phyloP scores from a whole-genome alignment of 805 yeast species.

The Yarrowia yakushimensis region DNA sequence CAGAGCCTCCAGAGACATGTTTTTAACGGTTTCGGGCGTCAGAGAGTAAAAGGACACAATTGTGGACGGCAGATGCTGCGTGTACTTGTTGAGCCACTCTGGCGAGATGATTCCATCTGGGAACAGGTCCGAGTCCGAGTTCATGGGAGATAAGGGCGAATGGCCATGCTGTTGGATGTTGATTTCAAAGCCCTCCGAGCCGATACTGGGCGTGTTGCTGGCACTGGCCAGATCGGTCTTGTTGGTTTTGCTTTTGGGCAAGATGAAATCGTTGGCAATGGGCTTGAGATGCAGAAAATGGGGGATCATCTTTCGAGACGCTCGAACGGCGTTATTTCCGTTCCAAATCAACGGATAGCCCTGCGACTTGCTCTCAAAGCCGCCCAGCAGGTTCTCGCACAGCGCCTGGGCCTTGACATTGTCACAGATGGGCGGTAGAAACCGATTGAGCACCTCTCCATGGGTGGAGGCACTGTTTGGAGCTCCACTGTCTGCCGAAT shows the following conservation, averaged over 20 bases:
- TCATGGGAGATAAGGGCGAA: constrained; percentile 3
- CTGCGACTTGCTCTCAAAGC: constrained; percentile 19
- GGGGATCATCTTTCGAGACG: constrained; percentile 3
- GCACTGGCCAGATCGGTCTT: neutral
- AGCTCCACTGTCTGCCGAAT: neutral
- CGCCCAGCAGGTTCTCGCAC: constrained; percentile 13
- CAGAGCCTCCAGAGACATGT: constrained; percentile 30
- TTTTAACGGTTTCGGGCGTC: constrained; percentile 32
- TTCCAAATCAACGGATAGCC: constrained; percentile 13
- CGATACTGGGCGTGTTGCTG: neutral
- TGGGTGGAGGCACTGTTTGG: neutral
- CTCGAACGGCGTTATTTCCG: constrained; percentile 6
- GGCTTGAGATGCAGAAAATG: neutral
- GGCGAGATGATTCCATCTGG: constrained; percentile 16
- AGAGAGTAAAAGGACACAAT: constrained; percentile 43
- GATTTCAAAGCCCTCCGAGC: constrained; percentile 10
- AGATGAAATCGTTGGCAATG: constrained; percentile 5
- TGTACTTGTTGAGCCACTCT: constrained; percentile 55
- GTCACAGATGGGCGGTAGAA: constrained; percentile 8
- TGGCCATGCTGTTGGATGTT: constrained; percentile 13
- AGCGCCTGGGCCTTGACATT: neutral
- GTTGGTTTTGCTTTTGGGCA: constrained; percentile 5
- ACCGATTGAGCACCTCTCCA: constrained; percentile 20
- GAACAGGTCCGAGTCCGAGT: constrained; percentile 2
- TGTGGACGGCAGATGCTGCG: constrained; percentile 47